Evolutionary conservation across 2,329 filamentous ascomycete genomes (phyloP), one percentile per base, ranked within the genome.

Genomic region (Metarhizium robertsii): DNA sequence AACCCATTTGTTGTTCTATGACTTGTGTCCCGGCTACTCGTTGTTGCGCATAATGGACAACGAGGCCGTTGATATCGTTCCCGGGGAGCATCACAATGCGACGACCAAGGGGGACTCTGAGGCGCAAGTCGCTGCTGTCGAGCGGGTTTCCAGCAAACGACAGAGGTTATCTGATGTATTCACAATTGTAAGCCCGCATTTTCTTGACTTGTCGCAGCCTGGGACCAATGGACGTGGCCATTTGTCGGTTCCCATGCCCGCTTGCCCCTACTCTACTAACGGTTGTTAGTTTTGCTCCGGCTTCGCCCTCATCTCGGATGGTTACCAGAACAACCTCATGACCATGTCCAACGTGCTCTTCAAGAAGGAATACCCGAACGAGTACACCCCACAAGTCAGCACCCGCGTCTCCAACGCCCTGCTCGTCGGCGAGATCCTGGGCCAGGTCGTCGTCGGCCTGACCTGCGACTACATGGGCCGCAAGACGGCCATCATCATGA

Each of bases 401-500:
- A 74, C 73, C 1, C 70, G 69, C 25, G 69, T 74, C 4, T 73
- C 69, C 18, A 74, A 74, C 55, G 63, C 72, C 11, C 63, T 76
- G 5, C 62, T 75, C 0, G 66, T 75, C 11, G 73, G 73, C 16
- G 70, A 72, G 40, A 71, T 76, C n/a, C 59, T 75, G 18, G 73
- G 73, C 20, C 71, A 73, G 57, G 57, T 75, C 3, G 61, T 66
- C 4, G 64, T 74, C 20, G 73, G 72, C 6, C 54, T 77, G 18
- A 76, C 73, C 6, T 77, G 73, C 59, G 76, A 79, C 60, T 76
- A 76, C 53, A 62, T 78, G 34, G 75, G 76, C 16, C 73, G 75
- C 18, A 78, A 77, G 59, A 68, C 67, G 8, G 76, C 74, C 36
- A 77, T 78, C 42, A 66, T 78, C 36, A 59, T 70, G 6, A 78